These are phyloP conservation scores for Colletotrichum abscissum DNA, from an alignment of 2,329 filamentous ascomycete genomes.

Conservation along the genomic window DNA sequence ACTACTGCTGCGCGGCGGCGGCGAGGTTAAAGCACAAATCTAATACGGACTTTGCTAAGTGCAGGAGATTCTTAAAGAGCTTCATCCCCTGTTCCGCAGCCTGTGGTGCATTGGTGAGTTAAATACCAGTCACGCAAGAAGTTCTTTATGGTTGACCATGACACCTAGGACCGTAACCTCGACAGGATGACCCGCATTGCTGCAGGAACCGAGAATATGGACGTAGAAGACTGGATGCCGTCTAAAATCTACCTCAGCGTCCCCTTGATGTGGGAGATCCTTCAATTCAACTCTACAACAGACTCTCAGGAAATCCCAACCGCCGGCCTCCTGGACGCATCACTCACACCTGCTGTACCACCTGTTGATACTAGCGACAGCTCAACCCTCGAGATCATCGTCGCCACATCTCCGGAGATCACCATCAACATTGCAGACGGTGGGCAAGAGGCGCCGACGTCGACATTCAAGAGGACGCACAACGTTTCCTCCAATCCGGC, in stretches of 20 bases:
- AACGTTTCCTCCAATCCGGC: constrained; percentile 37
- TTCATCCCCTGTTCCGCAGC: constrained; percentile 60
- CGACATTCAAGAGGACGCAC: constrained; percentile 46
- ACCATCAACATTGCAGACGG: constrained; percentile 63
- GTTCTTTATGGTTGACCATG: not conserved
- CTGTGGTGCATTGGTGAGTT: constrained; percentile 56
- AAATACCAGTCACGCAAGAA: not conserved
- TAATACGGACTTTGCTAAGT: constrained; percentile 63
- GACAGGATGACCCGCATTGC: constrained; percentile 62
- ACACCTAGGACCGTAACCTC: constrained; percentile 55
- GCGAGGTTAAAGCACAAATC: constrained; percentile 61
- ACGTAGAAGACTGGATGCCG: constrained; percentile 63
- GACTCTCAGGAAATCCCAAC: constrained; percentile 49
- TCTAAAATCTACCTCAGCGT: constrained; percentile 64
- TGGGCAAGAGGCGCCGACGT: constrained; percentile 59
- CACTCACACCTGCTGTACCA: constrained; percentile 47
- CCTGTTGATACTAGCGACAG: constrained; percentile 48
- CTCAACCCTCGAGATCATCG: constrained; percentile 59
- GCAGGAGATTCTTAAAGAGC: constrained; percentile 58
- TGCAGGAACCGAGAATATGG: constrained; percentile 58
- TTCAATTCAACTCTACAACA: constrained; percentile 58
- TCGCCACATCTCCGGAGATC: constrained; percentile 62
- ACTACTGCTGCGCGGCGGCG: constrained; percentile 63
- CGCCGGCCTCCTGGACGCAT: constrained; percentile 54
- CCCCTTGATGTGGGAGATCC: constrained; percentile 63